Conservation (phyloP, 768 basidiomycete species). For the Podaxis sp. region DNA sequence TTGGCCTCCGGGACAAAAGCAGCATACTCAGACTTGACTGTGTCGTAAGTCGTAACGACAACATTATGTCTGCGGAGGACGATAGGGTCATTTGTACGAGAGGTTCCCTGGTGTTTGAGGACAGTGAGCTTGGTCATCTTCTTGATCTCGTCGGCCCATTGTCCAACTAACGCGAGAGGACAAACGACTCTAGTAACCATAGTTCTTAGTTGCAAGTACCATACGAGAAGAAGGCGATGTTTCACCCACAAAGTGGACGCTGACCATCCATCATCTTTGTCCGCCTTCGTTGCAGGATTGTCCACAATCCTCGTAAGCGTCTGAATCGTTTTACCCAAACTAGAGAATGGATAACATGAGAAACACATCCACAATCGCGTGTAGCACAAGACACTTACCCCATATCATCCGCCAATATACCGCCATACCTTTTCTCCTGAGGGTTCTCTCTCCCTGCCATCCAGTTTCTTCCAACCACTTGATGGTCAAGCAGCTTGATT, state of each 20-base stretch:
- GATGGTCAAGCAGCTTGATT: constrained; percentile 79
- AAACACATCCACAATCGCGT: not conserved
- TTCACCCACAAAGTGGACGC: constrained; percentile 63
- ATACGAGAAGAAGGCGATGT: not conserved
- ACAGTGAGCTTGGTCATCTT: constrained; percentile 72
- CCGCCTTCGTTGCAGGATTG: constrained; percentile 65
- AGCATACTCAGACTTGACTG: constrained; percentile 76
- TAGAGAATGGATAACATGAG: constrained; percentile 24
- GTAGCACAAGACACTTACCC: constrained; percentile 46
- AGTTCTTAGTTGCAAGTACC: constrained; percentile 2
- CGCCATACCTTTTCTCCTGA: constrained; percentile 71
- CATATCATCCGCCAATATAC: constrained; percentile 92
- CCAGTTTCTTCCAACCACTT: constrained; percentile 83
- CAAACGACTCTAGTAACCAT: constrained; percentile 66
- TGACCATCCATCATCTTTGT: constrained; percentile 71
- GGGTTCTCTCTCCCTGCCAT: constrained; percentile 77
- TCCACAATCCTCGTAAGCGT: constrained; percentile 86
- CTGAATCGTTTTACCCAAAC: constrained; percentile 90
- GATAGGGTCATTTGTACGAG: constrained; percentile 63
- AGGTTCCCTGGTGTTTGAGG: constrained; percentile 79
- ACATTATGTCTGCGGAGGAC: constrained; percentile 58
- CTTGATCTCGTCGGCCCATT: constrained; percentile 87
- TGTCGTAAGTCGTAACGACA: constrained; percentile 87
- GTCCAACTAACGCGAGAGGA: constrained; percentile 82
- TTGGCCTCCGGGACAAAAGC: constrained; percentile 48